These are phyloP conservation scores for Hura crepitans DNA, from an alignment of 441 rosid genomes.

Conservation along the genomic window DNA sequence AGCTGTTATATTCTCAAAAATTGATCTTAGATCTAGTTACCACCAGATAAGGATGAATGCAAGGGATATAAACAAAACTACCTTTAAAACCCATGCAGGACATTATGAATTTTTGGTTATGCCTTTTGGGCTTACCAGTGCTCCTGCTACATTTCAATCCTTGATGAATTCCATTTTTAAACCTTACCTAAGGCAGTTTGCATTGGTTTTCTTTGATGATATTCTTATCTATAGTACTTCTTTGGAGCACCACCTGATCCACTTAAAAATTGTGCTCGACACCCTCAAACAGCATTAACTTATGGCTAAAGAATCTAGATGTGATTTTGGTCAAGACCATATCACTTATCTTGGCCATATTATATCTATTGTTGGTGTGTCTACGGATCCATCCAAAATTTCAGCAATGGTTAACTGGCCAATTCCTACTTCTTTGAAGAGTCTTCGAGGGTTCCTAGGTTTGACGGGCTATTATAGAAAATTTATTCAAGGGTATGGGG, in stretches of 20 bases:
- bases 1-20: neutral
- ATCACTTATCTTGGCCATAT: neutral
- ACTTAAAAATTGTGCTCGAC: neutral
- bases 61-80: neutral
- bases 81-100: neutral
- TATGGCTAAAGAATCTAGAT: neutral
- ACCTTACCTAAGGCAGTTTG: neutral
- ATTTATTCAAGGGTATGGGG: neutral
- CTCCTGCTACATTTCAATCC: neutral
- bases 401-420: neutral
- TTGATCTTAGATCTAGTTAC: neutral
- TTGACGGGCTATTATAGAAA: neutral
- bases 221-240: neutral
- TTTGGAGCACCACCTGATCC: neutral
- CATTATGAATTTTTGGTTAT: neutral
- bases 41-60: neutral
- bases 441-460: neutral
- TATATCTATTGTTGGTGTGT: neutral
- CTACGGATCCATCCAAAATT: neutral
- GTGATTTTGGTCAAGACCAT: neutral
- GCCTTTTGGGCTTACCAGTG: neutral
- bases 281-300: neutral
- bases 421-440: neutral
- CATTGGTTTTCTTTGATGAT: neutral
- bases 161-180: neutral